A percentile compares a stretch with the other conserved stretches of the same genome.
These are phyloP conservation scores for Alnus rubra DNA, from an alignment of 306 rosid genomes.

Conservation along the genomic window DNA sequence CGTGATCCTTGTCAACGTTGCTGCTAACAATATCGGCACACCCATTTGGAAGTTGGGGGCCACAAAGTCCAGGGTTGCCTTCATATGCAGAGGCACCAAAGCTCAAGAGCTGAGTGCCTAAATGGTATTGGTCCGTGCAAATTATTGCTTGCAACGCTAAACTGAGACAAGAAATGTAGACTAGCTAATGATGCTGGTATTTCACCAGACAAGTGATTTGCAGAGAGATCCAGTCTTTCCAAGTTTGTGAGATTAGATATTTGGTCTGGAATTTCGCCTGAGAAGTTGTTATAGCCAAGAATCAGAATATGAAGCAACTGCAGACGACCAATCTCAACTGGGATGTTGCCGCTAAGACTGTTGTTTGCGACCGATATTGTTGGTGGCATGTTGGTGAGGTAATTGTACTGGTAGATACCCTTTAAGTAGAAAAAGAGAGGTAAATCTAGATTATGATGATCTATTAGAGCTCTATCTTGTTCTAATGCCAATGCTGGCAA, in stretches of 20 bases:
- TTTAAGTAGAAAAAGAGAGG: too few species aligned
- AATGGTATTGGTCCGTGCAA: not conserved
- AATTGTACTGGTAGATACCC: too few species aligned
- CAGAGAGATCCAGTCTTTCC: not conserved
- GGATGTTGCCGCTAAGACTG: constrained; percentile 1
- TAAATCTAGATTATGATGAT: too few species aligned
- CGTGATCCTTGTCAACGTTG: not conserved
- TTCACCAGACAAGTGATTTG: constrained; percentile 16
- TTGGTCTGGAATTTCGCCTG: constrained; percentile 4
- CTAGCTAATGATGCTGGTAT: not conserved
- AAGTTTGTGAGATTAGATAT: constrained; percentile 16
- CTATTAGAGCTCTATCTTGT: too few species aligned
- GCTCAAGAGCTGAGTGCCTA: constrained; percentile 7
- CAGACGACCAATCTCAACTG: constrained; percentile 6
- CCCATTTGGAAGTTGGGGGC: constrained; percentile 4
- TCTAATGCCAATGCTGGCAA: too few species aligned
- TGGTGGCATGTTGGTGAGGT: not conserved
- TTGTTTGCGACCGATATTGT: not conserved
- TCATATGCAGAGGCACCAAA: constrained; percentile 2
- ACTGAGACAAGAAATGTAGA: constrained; percentile 4
- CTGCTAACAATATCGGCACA: not conserved
- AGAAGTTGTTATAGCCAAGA: not conserved
- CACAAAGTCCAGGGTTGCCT: constrained; percentile 4
- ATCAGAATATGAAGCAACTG: not conserved
- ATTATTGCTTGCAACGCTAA: constrained; percentile 6